phyloP scores from a whole-genome alignment of 2,329 filamentous ascomycete species.

The Rhytidhysteron rufulum region DNA sequence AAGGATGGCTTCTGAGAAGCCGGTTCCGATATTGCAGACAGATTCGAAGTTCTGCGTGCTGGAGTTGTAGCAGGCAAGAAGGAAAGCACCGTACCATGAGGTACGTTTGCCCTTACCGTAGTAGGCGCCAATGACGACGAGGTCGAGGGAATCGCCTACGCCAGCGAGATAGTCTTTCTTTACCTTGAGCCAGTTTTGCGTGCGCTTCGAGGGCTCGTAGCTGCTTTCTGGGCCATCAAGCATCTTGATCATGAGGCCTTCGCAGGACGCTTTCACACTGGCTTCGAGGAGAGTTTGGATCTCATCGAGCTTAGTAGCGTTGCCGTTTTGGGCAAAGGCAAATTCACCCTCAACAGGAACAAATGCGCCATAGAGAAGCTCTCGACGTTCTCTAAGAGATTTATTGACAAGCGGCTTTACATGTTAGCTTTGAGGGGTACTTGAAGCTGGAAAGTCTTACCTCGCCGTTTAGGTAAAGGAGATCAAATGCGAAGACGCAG shows the following conservation, averaged over 20 bases:
- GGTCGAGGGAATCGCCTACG: constrained; percentile 90
- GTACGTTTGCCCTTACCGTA: constrained; percentile 93
- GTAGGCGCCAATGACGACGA: constrained; percentile 94
- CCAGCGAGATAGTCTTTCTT: constrained; percentile 98
- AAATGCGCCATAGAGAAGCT: constrained; percentile 71
- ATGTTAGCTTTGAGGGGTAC: constrained; percentile 13
- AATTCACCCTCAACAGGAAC: constrained; percentile 82
- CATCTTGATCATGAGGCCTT: constrained; percentile 99
- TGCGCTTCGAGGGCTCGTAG: constrained; percentile 94
- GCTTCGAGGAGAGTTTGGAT: constrained; percentile 92
- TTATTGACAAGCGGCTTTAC: constrained; percentile 72
- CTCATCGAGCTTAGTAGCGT: constrained; percentile 85
- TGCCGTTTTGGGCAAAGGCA: constrained; percentile 78
- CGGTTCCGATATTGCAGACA: constrained; percentile 97
- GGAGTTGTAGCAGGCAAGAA: constrained; percentile 89
- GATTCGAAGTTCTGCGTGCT: constrained; percentile 81
- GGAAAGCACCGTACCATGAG: constrained; percentile 90
- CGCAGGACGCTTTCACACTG: constrained; percentile 90
- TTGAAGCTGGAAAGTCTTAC: constrained; percentile 36
- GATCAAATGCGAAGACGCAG: constrained; percentile 93
- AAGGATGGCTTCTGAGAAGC: constrained; percentile 92
- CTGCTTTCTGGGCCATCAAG: constrained; percentile 86
- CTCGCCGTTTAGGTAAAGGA: constrained; percentile 89
- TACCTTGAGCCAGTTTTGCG: constrained; percentile 97
- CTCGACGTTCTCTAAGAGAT: constrained; percentile 76